Evolutionary conservation across 345 rosid species (phyloP).

Genomic region (Trapa incisa): DNA sequence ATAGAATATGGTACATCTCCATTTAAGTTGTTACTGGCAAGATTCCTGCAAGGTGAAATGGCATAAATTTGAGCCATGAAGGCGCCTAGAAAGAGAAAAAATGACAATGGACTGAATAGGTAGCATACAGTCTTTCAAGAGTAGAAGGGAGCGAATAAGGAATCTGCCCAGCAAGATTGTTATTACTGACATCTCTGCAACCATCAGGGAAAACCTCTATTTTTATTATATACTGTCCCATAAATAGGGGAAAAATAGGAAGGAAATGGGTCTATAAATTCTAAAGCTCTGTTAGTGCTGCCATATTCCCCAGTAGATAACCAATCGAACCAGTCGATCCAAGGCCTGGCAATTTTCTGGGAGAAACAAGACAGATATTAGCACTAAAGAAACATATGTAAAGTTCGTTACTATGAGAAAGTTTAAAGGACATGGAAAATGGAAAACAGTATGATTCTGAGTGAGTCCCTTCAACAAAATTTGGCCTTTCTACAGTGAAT

Average conservation of each 20-base stretch:
- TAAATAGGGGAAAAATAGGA: neutral
- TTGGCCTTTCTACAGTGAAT: no score
- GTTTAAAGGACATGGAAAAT: neutral
- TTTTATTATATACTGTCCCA: neutral
- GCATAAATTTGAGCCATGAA: slow-evolving; percentile 7
- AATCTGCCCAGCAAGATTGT: slow-evolving; percentile 47
- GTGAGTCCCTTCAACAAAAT: no score
- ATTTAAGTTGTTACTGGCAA: slow-evolving; percentile 61
- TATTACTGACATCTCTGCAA: slow-evolving; percentile 78
- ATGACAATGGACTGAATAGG: neutral
- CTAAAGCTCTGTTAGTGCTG: slow-evolving; percentile 62
- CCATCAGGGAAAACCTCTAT: slow-evolving; percentile 10
- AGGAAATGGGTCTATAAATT: slow-evolving; percentile 12
- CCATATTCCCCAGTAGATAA: slow-evolving; percentile 35
- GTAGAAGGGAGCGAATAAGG: slow-evolving; percentile 55
- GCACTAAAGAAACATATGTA: neutral
- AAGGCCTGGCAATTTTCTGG: slow-evolving; percentile 66
- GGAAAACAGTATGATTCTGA: neutral
- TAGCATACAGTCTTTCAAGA: slow-evolving; percentile 52
- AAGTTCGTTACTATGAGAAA: neutral
- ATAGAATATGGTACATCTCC: slow-evolving; percentile 44
- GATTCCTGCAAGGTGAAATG: slow-evolving; percentile 47
- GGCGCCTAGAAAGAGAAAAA: slow-evolving; percentile 2
- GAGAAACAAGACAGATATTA: slow-evolving; percentile 5
- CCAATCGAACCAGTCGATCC: slow-evolving; percentile 67